These are phyloP conservation scores for Fusarium ramigenum DNA, from an alignment of 2,329 filamentous ascomycete species.

Conservation along the genomic window DNA sequence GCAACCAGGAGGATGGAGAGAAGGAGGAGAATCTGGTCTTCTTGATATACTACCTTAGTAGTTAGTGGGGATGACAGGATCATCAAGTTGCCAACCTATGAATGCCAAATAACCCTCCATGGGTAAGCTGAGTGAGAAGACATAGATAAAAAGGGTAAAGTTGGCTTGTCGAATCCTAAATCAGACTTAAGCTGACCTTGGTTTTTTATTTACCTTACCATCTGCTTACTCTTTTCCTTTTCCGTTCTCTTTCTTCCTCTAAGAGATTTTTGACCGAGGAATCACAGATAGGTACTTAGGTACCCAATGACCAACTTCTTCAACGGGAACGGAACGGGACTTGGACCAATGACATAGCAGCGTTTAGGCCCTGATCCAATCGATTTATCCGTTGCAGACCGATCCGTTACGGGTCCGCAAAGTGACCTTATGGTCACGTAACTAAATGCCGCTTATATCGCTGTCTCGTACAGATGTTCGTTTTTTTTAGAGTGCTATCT, in stretches of 20 bases:
- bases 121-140: conserved; percentile 27
- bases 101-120: not conserved
- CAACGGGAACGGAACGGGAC: not conserved
- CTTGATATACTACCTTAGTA: not conserved
- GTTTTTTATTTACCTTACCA: not conserved
- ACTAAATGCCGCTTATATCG: no score
- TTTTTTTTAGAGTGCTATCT: no score
- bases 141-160: not conserved
- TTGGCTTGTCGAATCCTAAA: not conserved
- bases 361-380: not conserved
- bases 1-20: not conserved
- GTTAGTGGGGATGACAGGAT: conserved; percentile 13
- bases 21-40: not conserved
- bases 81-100: not conserved
- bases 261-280: not conserved
- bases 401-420: no score
- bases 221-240: not conserved
- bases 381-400: no score
- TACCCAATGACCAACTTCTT: not conserved
- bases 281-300: not conserved
- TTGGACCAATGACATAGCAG: not conserved
- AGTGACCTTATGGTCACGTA: no score
- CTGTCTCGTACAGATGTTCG: no score
- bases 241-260: not conserved
- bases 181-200: not conserved